Conservation (phyloP, 495 filamentous ascomycete genomes). For the Staphylotrichum longicolle region DNA sequence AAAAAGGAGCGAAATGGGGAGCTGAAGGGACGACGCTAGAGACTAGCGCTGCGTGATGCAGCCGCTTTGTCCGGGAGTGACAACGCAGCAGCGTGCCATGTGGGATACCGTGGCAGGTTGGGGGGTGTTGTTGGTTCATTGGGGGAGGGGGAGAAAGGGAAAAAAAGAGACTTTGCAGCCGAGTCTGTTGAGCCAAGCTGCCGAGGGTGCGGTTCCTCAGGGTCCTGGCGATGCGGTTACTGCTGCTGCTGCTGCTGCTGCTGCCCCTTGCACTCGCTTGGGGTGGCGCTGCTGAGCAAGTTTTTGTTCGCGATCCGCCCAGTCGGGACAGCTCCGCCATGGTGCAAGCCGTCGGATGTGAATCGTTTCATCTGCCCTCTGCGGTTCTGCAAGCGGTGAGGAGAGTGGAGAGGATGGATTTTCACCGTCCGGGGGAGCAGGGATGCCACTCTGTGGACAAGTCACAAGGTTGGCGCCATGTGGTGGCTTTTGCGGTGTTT, state of each 20-base stretch:
- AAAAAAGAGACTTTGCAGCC: no score
- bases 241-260: no score
- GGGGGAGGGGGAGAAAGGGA: no score
- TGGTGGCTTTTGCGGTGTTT: conserved; percentile 2
- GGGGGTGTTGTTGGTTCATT: no score
- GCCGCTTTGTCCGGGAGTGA: neutral
- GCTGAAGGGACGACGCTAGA: neutral
- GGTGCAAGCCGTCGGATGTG: neutral
- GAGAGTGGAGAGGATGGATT: neutral
- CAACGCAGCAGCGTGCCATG: neutral
- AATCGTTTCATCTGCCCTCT: neutral
- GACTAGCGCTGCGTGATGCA: no score
- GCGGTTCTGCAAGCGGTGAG: conserved; percentile 16
- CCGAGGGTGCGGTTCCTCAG: no score
- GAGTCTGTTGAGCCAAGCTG: no score
- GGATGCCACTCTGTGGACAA: neutral
- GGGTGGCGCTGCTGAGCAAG: neutral
- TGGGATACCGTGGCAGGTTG: no score
- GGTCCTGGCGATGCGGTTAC: no score
- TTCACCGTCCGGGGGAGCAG: neutral
- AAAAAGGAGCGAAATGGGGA: neutral
- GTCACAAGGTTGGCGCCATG: conserved; percentile 13
- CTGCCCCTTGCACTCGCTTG: no score
- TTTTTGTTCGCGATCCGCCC: neutral
- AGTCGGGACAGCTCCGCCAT: neutral